Conservation (phyloP, 2,329 filamentous ascomycete species). For the Beauveria sp. region DNA sequence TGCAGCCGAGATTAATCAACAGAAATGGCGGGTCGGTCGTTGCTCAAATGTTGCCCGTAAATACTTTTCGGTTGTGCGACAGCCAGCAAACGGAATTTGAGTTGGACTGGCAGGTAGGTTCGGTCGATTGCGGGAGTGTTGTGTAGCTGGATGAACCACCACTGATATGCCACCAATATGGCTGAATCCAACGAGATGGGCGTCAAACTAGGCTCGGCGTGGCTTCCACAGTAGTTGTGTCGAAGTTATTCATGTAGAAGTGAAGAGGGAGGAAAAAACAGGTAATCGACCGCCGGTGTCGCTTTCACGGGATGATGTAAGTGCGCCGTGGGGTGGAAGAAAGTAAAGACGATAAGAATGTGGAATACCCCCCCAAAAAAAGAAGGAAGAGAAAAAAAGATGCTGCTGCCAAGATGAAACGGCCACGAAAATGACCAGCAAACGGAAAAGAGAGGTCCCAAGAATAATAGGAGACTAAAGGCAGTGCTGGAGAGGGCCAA, state of each 20-base stretch:
- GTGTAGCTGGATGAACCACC: not conserved
- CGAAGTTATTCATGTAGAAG: not conserved
- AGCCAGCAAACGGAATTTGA: not conserved
- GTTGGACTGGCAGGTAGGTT: not conserved
- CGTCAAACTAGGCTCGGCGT: not conserved
- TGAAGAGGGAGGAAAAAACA: not conserved
- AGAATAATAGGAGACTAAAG: not conserved
- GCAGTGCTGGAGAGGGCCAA: not conserved
- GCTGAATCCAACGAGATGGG: not conserved
- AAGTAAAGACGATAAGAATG: not conserved
- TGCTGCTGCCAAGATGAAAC: not conserved
- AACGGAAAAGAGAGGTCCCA: not conserved
- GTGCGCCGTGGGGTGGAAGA: not conserved
- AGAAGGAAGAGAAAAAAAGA: not conserved
- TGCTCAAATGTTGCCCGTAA: not conserved
- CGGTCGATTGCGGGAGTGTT: not conserved
- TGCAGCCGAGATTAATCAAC: not conserved
- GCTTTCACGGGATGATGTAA: not conserved
- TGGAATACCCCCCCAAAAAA: not conserved
- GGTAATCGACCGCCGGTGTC: not conserved
- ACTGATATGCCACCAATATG: not conserved
- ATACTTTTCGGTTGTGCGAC: not conserved
- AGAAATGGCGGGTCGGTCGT: not conserved
- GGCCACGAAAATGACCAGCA: not conserved
- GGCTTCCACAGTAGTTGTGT: not conserved